phyloP scores from a whole-genome alignment of 495 filamentous ascomycete species.

The Hypoxylon cercidicola region DNA sequence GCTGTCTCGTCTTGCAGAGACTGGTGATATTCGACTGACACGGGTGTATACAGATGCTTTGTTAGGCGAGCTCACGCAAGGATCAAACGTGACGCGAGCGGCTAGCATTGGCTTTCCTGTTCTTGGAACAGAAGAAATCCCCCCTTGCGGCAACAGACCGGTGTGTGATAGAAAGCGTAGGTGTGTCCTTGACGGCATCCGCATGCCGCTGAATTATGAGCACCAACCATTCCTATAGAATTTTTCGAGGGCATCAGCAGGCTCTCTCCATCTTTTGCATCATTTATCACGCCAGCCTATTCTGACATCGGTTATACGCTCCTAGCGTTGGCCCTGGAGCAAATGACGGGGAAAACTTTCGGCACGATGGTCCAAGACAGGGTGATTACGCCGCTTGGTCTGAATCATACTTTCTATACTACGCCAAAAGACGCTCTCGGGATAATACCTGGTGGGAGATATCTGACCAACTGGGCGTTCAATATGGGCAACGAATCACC shows the following conservation, averaged over 20 bases:
- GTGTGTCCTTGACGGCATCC: neutral
- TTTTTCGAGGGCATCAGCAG: slow-evolving; percentile 48
- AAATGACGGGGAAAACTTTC: slow-evolving; percentile 50
- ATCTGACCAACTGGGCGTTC: slow-evolving; percentile 46
- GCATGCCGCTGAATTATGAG: neutral
- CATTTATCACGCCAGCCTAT: slow-evolving; percentile 52
- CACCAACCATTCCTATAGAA: slow-evolving; percentile 40
- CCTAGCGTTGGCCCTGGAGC: slow-evolving; percentile 51
- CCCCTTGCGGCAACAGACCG: slow-evolving; percentile 53
- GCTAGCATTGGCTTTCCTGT: slow-evolving; percentile 46
- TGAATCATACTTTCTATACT: slow-evolving; percentile 54
- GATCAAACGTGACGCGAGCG: slow-evolving; percentile 36
- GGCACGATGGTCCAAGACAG: slow-evolving; percentile 51
- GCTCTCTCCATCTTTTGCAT: slow-evolving; percentile 50
- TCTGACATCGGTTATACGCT: slow-evolving; percentile 54
- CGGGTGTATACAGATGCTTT: slow-evolving; percentile 52
- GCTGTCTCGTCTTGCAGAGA: neutral
- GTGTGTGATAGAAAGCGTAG: slow-evolving; percentile 47
- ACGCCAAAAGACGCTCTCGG: slow-evolving; percentile 47
- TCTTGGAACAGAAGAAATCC: slow-evolving; percentile 55
- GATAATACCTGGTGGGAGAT: slow-evolving; percentile 48
- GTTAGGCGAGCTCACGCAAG: slow-evolving; percentile 54
- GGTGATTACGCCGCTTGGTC: slow-evolving; percentile 54
- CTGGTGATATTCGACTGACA: neutral
- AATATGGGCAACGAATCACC: slow-evolving; percentile 49